Evolutionary conservation across 768 basidiomycete species (phyloP), one percentile per base, ranked within the genome.

Genomic region (Hortiboletus campestris): DNA sequence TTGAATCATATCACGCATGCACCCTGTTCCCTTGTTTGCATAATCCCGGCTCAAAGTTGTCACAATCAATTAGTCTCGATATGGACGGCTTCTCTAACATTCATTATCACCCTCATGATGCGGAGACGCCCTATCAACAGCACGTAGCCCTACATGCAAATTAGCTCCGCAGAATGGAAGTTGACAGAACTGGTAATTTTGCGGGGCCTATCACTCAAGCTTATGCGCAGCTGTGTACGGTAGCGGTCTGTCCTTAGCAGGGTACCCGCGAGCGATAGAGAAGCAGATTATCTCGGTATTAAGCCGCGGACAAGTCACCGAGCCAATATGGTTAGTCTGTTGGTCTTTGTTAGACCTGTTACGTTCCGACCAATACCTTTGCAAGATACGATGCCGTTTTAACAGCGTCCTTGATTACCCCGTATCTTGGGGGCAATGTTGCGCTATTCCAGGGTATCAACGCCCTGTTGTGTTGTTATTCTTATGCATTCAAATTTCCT

Each of bases 161-260:
- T 45, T 46, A 44, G 46, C 17, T 58, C 51, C 52, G 59, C 44
- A 45, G 57, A 62, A 69, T 69, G 64, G 64, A 67, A 68, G 59
- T 38, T 38, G 29, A 63, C 51, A 9, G 16, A 55, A 39, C 32
- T 43, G 46, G 58, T 43, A 35, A 53, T 47, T 47, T 46, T 57
- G 58, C 57, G 55, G 53, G 41, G 10, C 66, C 58, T 58, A 54
- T 54, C 54, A 53, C 36, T n/a, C n/a, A n/a, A n/a, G n/a, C n/a
- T n/a, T 63, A 53, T 56, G 58, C 32, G 31, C 36, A 46, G 40
- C 46, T 56, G 28, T 34, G 57, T 39, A 63, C 55, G 13, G 11
- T 25, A 34, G 20, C 12, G 22, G 35, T 14, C 4, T 53, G 7
- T 32, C 31, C 47, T 51, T 31, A 29, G 46, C 28, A 31, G 31